Base-by-base conservation (phyloP, 2,329 filamentous ascomycete genomes). In the Tolypocladium tropicale region DNA sequence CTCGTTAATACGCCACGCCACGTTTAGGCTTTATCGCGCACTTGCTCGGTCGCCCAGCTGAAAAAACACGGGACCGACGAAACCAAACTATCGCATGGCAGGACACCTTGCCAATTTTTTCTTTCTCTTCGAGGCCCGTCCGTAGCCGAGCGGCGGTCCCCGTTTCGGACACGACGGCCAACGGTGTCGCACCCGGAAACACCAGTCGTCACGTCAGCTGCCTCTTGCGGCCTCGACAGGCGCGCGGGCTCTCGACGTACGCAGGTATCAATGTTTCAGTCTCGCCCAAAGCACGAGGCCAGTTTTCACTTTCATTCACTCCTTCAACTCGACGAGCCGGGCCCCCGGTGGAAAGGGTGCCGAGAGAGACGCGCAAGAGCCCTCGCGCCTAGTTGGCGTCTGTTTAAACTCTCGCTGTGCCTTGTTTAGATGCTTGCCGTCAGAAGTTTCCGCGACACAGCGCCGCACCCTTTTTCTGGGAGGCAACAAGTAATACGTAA, bases 1-100 rank as follows among this genome's bases (percentile, higher is more conserved):
- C 36, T n/a, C n/a, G n/a, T n/a, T 11, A 53, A 1, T 30, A 25
- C 53, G 53, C 41, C 53, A 28, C 53, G 53, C 53, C 53, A 34
- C 53, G 25, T n/a, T 28, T 49, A 55, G 46, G 51, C 53, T 55
- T 55, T 55, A 49, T 49, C 33, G 53, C 41, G 53, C 53, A 41
- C 25, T 18, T 23, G 46, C 33, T 39, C 51, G 23, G 41, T n/a
- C 41, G 23, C 43, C 11, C n/a, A 12, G 39, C 39, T 43, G 39
- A 43, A 43, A n/a, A n/a, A n/a, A n/a, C n/a, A n/a, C n/a, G n/a
- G 7, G 39, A 10, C 3, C 23, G 9, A 6, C 14, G 36, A 10
- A 14, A 12, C 21, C 5, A 21, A 14, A 23, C 18, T 33, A 18
- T 16, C 34, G 37, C 28, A 34, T n/a, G n/a, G 33, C 21, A 53